These are phyloP conservation scores for Xylaria sp. DNA, from an alignment of 2,329 filamentous ascomycete genomes.

Conservation along the genomic window DNA sequence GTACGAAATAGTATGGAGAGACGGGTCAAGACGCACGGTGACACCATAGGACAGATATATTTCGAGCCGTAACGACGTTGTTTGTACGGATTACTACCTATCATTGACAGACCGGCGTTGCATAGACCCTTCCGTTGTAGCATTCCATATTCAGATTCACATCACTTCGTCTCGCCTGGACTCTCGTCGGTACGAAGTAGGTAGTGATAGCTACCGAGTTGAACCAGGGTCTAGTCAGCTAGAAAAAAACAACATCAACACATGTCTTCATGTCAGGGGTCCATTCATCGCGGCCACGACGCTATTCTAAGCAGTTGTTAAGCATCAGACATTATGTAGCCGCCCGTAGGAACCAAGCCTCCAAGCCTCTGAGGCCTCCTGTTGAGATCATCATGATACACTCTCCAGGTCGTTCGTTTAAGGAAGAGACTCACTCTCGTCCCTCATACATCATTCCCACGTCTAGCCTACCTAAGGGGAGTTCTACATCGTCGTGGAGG, in stretches of 20 bases:
- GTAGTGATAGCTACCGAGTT: not conserved
- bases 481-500: not conserved
- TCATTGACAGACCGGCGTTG: no score
- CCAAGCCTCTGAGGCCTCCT: slow-evolving; percentile 17
- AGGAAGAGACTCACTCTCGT: slow-evolving; percentile 5
- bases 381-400: slow-evolving; percentile 19
- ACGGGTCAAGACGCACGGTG: no score
- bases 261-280: slow-evolving; percentile 13
- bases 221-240: slow-evolving; percentile 1
- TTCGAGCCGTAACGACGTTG: no score
- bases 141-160: not conserved
- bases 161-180: not conserved
- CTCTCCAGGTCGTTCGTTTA: not conserved
- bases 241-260: slow-evolving; percentile 3
- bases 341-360: slow-evolving; percentile 16
- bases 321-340: slow-evolving; percentile 28
- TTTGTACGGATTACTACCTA: no score
- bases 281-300: slow-evolving; percentile 39
- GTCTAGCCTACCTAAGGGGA: not conserved
- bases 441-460: not conserved
- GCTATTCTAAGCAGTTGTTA: slow-evolving; percentile 37
- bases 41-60: no score
- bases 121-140: no score
- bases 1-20: no score
- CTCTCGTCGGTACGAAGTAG: not conserved